These are phyloP conservation scores for Crithidia bombi DNA, from an alignment of 208 protist genomes.

Conservation along the genomic window DNA sequence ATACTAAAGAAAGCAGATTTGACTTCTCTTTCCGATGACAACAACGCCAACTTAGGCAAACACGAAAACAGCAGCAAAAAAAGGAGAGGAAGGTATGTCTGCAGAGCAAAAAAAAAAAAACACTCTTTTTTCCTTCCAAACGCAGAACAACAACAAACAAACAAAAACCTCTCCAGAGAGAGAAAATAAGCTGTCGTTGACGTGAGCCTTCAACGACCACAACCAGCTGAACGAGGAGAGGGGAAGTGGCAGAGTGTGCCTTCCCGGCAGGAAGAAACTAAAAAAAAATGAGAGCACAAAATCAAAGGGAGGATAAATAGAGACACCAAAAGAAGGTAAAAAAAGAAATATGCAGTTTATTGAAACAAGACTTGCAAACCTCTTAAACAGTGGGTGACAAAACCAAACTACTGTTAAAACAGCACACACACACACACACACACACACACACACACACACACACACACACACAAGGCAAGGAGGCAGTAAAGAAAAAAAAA, in stretches of 20 bases:
- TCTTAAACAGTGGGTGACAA: too few species aligned
- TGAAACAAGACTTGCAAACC: neutral
- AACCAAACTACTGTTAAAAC: neutral
- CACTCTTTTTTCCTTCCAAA: too few species aligned
- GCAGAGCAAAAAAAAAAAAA: neutral
- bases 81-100: neutral
- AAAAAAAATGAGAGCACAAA: neutral
- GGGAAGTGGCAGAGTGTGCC: too few species aligned
- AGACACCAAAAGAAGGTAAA: neutral
- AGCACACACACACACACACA: neutral
- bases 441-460: slow-evolving; percentile 9
- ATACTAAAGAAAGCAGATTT: too few species aligned
- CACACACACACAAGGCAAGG: neutral
- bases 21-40: too few species aligned
- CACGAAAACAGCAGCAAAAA: neutral
- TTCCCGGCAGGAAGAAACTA: neutral
- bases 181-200: too few species aligned
- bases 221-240: too few species aligned
- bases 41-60: too few species aligned
- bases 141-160: too few species aligned
- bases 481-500: neutral
- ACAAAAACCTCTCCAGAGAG: too few species aligned
- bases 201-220: too few species aligned
- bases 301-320: slow-evolving; percentile 1
- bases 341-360: neutral